These are phyloP conservation scores for Metarhizium humberi DNA, from an alignment of 2,329 filamentous ascomycete species.

Conservation along the genomic window DNA sequence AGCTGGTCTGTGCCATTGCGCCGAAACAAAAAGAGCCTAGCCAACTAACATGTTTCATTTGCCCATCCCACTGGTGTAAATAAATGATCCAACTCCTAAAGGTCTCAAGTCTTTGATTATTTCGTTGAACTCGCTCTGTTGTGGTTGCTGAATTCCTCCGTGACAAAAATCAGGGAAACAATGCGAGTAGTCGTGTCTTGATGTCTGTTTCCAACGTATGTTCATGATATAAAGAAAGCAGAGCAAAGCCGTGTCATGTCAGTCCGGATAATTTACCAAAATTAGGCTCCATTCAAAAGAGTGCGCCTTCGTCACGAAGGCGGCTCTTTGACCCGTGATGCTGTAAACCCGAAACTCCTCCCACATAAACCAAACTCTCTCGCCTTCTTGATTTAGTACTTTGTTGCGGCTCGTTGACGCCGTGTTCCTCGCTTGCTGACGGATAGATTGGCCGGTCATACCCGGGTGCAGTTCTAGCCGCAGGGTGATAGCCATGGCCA, in stretches of 20 bases:
- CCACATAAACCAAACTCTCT: conserved; percentile 52
- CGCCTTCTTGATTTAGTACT: conserved; percentile 31
- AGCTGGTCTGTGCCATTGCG: not conserved
- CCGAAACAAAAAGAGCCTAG: not conserved
- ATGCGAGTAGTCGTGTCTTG: conserved; percentile 16
- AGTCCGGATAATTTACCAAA: not conserved
- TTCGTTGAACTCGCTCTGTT: not conserved
- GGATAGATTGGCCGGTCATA: conserved; percentile 30
- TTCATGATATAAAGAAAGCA: not conserved
- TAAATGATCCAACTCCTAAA: not conserved
- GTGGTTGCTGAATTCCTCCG: not conserved
- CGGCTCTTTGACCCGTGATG: conserved; percentile 44
- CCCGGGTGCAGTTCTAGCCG: conserved; percentile 17
- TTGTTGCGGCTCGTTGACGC: conserved; percentile 19
- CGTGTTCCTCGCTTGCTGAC: conserved; percentile 14
- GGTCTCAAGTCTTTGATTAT: not conserved
- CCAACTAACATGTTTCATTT: not conserved
- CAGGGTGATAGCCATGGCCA: conserved; percentile 8
- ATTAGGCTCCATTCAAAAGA: conserved; percentile 15
- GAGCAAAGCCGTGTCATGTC: not conserved
- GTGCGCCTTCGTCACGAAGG: conserved; percentile 44
- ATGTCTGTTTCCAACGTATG: conserved; percentile 6
- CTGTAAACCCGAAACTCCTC: conserved; percentile 35
- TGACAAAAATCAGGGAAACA: conserved; percentile 6
- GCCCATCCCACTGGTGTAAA: not conserved